A percentile compares a stretch with the other conserved stretches of the same genome.
Conservation (phyloP, 305 asterid species). For the Solanum hybrid region DNA sequence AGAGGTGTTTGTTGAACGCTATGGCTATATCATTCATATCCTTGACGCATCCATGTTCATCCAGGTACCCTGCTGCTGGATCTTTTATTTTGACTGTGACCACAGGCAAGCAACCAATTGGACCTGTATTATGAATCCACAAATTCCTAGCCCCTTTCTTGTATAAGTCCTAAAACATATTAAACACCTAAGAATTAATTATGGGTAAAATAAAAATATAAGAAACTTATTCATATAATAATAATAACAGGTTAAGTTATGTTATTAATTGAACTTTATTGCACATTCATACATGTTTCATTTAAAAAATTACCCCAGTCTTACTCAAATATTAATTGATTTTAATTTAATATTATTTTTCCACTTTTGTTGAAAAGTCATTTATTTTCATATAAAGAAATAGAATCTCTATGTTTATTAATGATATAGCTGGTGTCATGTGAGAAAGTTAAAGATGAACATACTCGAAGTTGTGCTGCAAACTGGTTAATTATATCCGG, state of each 20-base stretch:
- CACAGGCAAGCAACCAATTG: conserved; percentile 55
- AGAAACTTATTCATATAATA: neutral
- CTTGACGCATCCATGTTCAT: conserved; percentile 38
- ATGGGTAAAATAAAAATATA: neutral
- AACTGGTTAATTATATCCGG: conserved; percentile 33
- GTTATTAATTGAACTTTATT: no score
- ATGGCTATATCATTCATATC: conserved; percentile 30
- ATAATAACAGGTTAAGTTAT: neutral
- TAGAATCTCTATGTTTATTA: neutral
- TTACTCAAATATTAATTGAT: neutral
- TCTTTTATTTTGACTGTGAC: conserved; percentile 8
- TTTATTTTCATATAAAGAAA: neutral
- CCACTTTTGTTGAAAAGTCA: neutral
- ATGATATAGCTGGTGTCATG: no score
- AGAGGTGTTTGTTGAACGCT: conserved; percentile 44
- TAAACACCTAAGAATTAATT: neutral
- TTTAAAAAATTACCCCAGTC: neutral
- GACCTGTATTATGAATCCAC: conserved; percentile 69
- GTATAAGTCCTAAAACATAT: conserved; percentile 29
- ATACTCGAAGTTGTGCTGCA: conserved; percentile 39
- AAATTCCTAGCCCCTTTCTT: conserved; percentile 47
- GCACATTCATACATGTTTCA: neutral
- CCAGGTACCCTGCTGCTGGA: conserved; percentile 26
- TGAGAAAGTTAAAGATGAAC: neutral
- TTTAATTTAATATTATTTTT: no score